Conservation (phyloP, 2,329 filamentous ascomycete species). For the Aspergillus thermomutatus region DNA sequence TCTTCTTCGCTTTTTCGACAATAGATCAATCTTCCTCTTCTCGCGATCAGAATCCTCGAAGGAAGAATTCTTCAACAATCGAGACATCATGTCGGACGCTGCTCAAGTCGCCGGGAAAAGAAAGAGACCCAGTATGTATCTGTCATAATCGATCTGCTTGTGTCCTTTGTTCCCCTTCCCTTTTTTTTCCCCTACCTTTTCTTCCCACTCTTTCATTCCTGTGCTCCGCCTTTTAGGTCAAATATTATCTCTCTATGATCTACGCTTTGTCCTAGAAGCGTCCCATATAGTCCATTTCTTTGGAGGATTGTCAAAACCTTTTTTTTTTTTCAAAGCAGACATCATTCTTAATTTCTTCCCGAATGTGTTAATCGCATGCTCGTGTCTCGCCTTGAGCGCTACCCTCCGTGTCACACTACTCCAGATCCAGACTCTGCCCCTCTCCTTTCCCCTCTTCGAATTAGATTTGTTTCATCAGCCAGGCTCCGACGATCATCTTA, state of each 20-base stretch:
- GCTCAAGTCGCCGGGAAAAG: constrained; percentile 34
- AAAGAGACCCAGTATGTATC: constrained; percentile 38
- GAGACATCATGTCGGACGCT: constrained; percentile 30
- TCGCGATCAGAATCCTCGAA: neutral
- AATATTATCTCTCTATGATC: neutral
- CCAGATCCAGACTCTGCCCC: neutral
- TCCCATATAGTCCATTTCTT: neutral
- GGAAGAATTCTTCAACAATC: neutral
- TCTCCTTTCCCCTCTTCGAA: neutral
- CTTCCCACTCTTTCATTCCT: neutral
- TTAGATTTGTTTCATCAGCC: neutral
- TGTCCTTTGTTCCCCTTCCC: neutral
- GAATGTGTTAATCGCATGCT: neutral
- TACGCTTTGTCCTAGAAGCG: neutral
- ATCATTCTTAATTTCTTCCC: neutral
- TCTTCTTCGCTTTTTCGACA: neutral
- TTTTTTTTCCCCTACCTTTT: constrained; percentile 1
- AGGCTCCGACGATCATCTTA: constrained; percentile 2
- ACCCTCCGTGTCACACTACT: neutral
- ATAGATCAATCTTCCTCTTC: neutral
- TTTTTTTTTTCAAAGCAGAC: neutral
- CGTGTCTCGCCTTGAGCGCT: neutral
- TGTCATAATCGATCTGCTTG: neutral
- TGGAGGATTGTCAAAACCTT: neutral
- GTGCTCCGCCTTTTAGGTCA: neutral